Evolutionary conservation across 1,139 yeast species (phyloP), one percentile per base, ranked within the genome.

Genomic region (Casaregolazyma lundiana): DNA sequence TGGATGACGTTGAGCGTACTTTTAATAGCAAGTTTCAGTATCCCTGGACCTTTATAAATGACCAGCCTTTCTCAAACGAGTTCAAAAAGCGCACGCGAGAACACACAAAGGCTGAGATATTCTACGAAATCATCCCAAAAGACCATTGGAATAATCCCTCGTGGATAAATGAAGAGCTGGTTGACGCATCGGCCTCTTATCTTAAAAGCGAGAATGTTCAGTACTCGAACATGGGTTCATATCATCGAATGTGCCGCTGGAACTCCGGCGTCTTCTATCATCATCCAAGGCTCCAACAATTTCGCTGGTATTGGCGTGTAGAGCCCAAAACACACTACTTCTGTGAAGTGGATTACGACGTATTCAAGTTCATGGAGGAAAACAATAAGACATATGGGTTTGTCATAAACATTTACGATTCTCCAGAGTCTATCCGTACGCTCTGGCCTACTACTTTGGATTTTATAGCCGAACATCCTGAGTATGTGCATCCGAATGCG

Each of bases 31-130:
- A 84, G 60, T 87, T 80, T 63, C 72, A 76, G 46, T 88, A 88
- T 61, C 95, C 95, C 0, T 87, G 88, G 71, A 84, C 87, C 1
- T 84, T 88, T 58, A 60, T 88, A 35, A 87, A 86, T 60, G 94
- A 88, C 59, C 72, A 69, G 49, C 80, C 80, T 5, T 86, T 88
- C 60, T 67, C 78, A 1, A 75, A 76, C 0, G 64, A 64, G 40
- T 86, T 85, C 67, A 84, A 72, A 56, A 54, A 61, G 32, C 48
- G 51, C 35, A 71, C 84, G 44, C 46, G 53, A 21, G 59, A 61
- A 16, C 64, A 64, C 6, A 72, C 84, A 0, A 63, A 70, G 5
- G 80, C 88, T 0, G 71, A 75, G 18, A 69, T 77, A 47, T 74
- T 74, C 48, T 87, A 80, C 57, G 87, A 83, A 39, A 64, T 41